phyloP scores from a whole-genome alignment of 2,329 filamentous ascomycete genomes.

The Chaetomium sp. region DNA sequence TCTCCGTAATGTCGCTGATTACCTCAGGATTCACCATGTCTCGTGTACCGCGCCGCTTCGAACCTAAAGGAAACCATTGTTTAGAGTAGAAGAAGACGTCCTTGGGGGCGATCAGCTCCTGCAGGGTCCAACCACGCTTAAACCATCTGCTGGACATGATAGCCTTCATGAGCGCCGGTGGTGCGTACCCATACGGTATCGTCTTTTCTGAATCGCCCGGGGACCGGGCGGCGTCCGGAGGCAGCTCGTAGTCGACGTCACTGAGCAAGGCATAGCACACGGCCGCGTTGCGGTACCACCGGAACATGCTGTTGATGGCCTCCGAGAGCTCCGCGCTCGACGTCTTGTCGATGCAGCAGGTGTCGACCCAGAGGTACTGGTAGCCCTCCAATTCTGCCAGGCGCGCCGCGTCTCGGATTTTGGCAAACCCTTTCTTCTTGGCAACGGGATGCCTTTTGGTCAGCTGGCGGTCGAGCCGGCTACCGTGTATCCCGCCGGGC shows the following conservation, averaged over 20 bases:
- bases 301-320: constrained; percentile 10
- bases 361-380: constrained; percentile 8
- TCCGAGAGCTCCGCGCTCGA: constrained; percentile 9
- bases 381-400: not conserved
- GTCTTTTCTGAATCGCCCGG: too few relatives aligned
- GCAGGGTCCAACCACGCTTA: constrained; percentile 7
- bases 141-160: constrained; percentile 1
- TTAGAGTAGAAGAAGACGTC: constrained; percentile 1
- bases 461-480: too few relatives aligned
- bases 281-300: not conserved
- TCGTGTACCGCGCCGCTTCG: not conserved
- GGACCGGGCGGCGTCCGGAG: too few relatives aligned
- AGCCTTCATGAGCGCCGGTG: too few relatives aligned
- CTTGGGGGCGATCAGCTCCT: constrained; percentile 3
- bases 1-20: not conserved
- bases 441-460: not conserved
- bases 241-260: not conserved
- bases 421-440: not conserved
- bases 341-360: constrained; percentile 11
- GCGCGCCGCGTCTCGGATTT: not conserved
- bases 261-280: constrained; percentile 8
- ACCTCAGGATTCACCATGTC: not conserved
- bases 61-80: not conserved
- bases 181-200: too few relatives aligned
- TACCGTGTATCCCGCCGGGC: not conserved